A percentile compares a stretch with the other conserved stretches of the same genome.
These are phyloP conservation scores for Trichophyton rubrum DNA, from an alignment of 2,329 filamentous ascomycete species.

Conservation along the genomic window DNA sequence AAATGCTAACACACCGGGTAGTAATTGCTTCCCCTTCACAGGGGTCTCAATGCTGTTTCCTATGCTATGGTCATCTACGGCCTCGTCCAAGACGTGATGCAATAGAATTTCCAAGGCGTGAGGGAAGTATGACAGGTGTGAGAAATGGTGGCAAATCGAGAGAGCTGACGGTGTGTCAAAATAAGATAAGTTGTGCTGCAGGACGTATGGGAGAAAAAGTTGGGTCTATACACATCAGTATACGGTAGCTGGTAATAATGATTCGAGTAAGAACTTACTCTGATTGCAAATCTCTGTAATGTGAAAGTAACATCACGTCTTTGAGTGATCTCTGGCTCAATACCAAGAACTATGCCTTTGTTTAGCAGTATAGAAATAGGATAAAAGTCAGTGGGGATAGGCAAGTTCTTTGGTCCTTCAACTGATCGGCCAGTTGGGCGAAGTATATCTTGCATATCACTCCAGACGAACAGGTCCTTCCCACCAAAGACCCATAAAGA, in stretches of 20 bases:
- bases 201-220: slow-evolving; percentile 77
- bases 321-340: slow-evolving; percentile 89
- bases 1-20: slow-evolving; percentile 47
- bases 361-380: slow-evolving; percentile 76
- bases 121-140: slow-evolving; percentile 77
- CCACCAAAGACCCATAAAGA: slow-evolving; percentile 95
- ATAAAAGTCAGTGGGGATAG: slow-evolving; percentile 86
- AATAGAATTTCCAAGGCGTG: slow-evolving; percentile 86
- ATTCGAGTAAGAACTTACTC: slow-evolving; percentile 46
- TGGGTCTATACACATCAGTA: slow-evolving; percentile 51
- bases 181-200: slow-evolving; percentile 64
- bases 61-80: slow-evolving; percentile 54
- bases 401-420: slow-evolving; percentile 61
- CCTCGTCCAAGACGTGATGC: slow-evolving; percentile 86
- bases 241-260: too few species aligned
- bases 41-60: neutral
- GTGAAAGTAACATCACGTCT: slow-evolving; percentile 83
- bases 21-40: slow-evolving; percentile 21
- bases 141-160: slow-evolving; percentile 70
- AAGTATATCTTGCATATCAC: slow-evolving; percentile 73
- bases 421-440: slow-evolving; percentile 46
- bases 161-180: slow-evolving; percentile 71
- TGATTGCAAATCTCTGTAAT: slow-evolving; percentile 61
- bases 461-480: slow-evolving; percentile 72
- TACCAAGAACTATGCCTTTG: slow-evolving; percentile 79